phyloP scores from a whole-genome alignment of 306 rosid species.

The Sindora glabra region DNA sequence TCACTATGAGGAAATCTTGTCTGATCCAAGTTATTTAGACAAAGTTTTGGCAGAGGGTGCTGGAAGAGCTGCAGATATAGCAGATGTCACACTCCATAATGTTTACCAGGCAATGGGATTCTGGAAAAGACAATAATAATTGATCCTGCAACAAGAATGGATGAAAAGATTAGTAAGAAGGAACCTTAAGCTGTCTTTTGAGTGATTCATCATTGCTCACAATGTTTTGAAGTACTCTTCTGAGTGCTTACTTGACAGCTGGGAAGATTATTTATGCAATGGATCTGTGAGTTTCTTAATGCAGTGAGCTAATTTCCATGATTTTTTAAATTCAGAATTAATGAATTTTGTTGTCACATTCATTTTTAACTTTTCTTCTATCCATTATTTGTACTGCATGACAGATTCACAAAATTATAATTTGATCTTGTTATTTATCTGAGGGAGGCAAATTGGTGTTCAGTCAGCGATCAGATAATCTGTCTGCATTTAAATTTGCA shows the following conservation, averaged over 20 bases:
- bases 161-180: constrained; percentile 20
- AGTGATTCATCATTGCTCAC: constrained; percentile 23
- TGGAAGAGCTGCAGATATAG: constrained; percentile 66
- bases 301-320: constrained; percentile 8
- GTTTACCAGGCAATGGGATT: constrained; percentile 96
- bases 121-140: constrained; percentile 43
- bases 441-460: too few species aligned
- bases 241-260: constrained; percentile 25
- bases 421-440: too few species aligned
- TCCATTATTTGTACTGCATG: too few species aligned
- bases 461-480: too few species aligned
- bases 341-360: too few species aligned
- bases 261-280: constrained; percentile 20
- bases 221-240: constrained; percentile 23
- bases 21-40: constrained; percentile 81
- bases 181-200: constrained; percentile 35
- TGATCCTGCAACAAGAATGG: constrained; percentile 13
- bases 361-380: too few species aligned
- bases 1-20: constrained; percentile 72
- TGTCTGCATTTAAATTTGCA: too few species aligned
- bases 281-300: constrained; percentile 23
- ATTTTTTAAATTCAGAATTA: too few species aligned
- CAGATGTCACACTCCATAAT: constrained; percentile 61
- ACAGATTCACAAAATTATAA: too few species aligned
- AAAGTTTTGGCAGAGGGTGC: constrained; percentile 80